These are phyloP conservation scores for Pelargonium citronellum DNA, from an alignment of 441 rosid species.

Conservation along the genomic window DNA sequence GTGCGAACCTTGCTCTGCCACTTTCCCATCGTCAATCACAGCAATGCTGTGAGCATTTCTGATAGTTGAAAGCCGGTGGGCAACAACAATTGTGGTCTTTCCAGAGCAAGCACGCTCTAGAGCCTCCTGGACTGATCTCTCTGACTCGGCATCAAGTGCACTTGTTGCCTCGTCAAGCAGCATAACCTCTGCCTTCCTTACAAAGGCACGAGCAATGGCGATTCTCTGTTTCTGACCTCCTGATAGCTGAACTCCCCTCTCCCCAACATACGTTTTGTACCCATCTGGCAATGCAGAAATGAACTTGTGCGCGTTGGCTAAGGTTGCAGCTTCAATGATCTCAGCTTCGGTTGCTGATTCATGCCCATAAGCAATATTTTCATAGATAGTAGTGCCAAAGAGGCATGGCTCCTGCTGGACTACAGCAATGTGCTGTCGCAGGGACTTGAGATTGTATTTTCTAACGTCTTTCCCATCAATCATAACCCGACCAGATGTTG, in stretches of 20 bases:
- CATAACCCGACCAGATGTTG: constrained; percentile 81
- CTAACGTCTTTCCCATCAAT: constrained; percentile 90
- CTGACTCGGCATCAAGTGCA: constrained; percentile 88
- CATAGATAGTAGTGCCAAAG: constrained; percentile 73
- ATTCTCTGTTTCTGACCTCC: constrained; percentile 98
- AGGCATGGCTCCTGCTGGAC: constrained; percentile 98
- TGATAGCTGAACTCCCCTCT: constrained; percentile 86
- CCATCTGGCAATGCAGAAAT: constrained; percentile 79
- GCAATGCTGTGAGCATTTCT: constrained; percentile 87
- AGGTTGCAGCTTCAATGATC: constrained; percentile 84
- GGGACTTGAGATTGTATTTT: constrained; percentile 85
- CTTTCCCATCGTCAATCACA: constrained; percentile 91
- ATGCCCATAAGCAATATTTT: constrained; percentile 90
- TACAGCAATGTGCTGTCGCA: constrained; percentile 81
- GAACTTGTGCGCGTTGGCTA: constrained; percentile 93
- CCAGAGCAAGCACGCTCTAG: constrained; percentile 90
- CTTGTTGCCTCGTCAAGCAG: constrained; percentile 97
- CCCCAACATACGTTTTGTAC: constrained; percentile 81
- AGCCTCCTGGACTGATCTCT: constrained; percentile 93
- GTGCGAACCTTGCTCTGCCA: constrained; percentile 94
- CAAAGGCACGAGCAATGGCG: constrained; percentile 78
- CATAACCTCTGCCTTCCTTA: constrained; percentile 89
- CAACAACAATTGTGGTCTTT: constrained; percentile 84
- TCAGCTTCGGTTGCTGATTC: constrained; percentile 83
- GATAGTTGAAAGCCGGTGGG: constrained; percentile 82